Conservation (phyloP, 129 eudicot genomes). For the Sambucus nigra region DNA sequence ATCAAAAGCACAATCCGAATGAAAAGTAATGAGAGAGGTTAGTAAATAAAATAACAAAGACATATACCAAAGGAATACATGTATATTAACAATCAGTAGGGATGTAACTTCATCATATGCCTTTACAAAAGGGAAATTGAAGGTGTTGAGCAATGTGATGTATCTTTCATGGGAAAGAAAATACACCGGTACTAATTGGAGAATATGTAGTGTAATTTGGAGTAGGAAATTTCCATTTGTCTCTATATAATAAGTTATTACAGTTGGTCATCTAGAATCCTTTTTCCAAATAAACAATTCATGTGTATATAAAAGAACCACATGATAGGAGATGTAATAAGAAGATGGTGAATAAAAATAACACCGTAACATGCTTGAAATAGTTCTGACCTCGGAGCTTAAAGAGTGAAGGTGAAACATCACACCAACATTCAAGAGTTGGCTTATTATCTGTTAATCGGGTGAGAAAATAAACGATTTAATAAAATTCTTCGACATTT, state of each 20-base stretch:
- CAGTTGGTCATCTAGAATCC: not conserved
- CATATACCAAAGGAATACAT: constrained; percentile 41
- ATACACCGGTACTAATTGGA: constrained; percentile 68
- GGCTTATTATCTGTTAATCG: constrained; percentile 31
- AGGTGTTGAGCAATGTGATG: constrained; percentile 71
- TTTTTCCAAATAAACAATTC: not conserved
- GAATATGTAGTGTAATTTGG: constrained; percentile 52
- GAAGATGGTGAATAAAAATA: not conserved
- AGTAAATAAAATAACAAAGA: too few species aligned
- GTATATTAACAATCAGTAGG: constrained; percentile 64
- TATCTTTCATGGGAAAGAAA: constrained; percentile 55
- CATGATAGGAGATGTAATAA: not conserved
- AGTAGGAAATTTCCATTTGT: constrained; percentile 57
- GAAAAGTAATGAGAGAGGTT: not conserved
- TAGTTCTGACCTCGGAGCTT: constrained; percentile 67
- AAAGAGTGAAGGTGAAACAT: constrained; percentile 56
- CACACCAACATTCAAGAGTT: constrained; percentile 50
- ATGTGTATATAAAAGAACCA: not conserved
- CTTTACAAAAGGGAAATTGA: constrained; percentile 50
- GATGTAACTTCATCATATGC: constrained; percentile 45
- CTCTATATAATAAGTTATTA: constrained; percentile 35
- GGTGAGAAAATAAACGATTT: too few species aligned
- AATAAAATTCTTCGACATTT: too few species aligned
- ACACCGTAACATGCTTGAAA: constrained; percentile 40
- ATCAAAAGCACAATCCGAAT: not conserved